Base-by-base conservation (phyloP, 2,329 filamentous ascomycete genomes). In the Aspergillus proliferans region DNA sequence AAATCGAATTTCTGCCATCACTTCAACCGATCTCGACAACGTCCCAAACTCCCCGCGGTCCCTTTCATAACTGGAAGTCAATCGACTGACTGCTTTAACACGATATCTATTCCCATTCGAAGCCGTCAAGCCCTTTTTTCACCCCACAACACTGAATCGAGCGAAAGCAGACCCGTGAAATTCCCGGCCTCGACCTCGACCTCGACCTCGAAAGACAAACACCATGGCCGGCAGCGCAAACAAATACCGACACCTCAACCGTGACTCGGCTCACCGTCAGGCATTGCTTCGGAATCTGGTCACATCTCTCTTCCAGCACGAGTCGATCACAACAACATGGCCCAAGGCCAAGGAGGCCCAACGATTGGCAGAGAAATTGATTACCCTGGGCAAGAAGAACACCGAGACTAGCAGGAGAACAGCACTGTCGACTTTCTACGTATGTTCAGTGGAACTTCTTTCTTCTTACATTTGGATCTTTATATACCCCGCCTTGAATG, bases 301-400 rank as follows among this genome's bases (percentile, higher is more conserved):
- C 68, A 95, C 92, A 58, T 93, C 92, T 47, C 86, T 98, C 58
- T 87, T 98, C 74, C 81, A 88, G 71, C 84, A 95, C 71, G 93
- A 98, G 76, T 84, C 88, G 55, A 95, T 98, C 74, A 84, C 86
- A 56, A 98, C 93, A 45, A 95, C 93, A 73, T 96, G 87, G 80
- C 85, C 86, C 68, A 97, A 97, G 75, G 93, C 93, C 43, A 98
- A 97, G 74, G 93, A 98, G 76, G 88, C 93, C 18, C 93, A 98
- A 74, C 81, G 88, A 40, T 71, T 97, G 59, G 93, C 91, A 6
- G 93, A 98, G 68, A 94, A 95, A 76, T 77, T 97, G 58, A 91
- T 98, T 63, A 96, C 91, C 4, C 71, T 95, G 60, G 92, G 88
- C 18, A 98, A 97, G 80, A 87, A 85, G 74, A 89, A 96, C 69